Evolutionary conservation across 495 filamentous ascomycete genomes (phyloP).

Genomic region (Lophiostoma macrostomum): DNA sequence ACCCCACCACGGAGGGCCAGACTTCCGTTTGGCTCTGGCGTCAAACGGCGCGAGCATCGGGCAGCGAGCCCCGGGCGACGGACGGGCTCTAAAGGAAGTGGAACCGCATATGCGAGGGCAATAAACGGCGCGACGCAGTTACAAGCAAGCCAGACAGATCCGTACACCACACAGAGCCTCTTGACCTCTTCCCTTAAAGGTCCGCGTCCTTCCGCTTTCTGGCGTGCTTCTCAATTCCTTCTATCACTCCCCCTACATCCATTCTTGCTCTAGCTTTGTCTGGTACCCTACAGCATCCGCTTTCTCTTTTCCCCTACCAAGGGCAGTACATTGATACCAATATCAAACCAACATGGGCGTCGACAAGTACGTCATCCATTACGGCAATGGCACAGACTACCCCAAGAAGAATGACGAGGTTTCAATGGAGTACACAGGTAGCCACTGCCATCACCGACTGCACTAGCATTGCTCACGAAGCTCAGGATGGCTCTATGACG

Average conservation of each 20-base stretch:
- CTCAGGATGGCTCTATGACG: constrained; percentile 31
- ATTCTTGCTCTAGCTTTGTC: constrained; percentile 8
- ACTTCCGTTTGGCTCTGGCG: neutral
- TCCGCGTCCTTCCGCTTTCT: neutral
- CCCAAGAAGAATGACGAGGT: constrained; percentile 31
- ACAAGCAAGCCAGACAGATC: constrained; percentile 15
- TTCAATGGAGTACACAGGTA: constrained; percentile 34
- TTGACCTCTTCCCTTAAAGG: constrained; percentile 14
- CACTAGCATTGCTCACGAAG: neutral
- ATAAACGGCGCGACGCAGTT: constrained; percentile 9
- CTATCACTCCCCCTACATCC: neutral
- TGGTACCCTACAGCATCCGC: constrained; percentile 27
- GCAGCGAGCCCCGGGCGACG: constrained; percentile 13
- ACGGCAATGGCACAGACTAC: constrained; percentile 29
- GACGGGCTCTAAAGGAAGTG: constrained; percentile 9
- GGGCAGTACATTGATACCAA: too few species aligned
- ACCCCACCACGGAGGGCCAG: too few species aligned
- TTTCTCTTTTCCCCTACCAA: too few species aligned
- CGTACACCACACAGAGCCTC: constrained; percentile 20
- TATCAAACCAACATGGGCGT: too few species aligned
- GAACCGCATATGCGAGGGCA: constrained; percentile 28
- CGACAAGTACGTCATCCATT: constrained; percentile 18
- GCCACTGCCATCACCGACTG: neutral
- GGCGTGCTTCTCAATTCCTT: neutral
- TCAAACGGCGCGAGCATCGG: constrained; percentile 21